Evolutionary conservation across 352 stramenopile species (phyloP).

Genomic region (Nothophytophthora sp.): DNA sequence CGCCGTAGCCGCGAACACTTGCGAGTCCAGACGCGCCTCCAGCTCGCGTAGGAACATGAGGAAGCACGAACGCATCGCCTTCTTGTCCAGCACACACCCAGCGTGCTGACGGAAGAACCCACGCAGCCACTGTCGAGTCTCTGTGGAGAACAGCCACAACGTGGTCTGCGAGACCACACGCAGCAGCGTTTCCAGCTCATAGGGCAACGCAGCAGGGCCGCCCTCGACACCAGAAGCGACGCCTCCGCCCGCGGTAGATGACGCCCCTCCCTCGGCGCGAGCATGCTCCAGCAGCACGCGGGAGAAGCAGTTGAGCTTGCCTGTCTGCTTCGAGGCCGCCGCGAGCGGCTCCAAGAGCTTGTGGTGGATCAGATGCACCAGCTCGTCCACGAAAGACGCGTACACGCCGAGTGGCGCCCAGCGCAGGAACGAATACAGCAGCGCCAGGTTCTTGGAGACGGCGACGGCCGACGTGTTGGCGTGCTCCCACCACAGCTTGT

Average conservation of each 20-base stretch:
- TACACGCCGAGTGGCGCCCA: slow-evolving; percentile 55
- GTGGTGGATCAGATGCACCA: slow-evolving; percentile 42
- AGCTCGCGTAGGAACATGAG: slow-evolving; percentile 40
- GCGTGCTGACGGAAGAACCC: slow-evolving; percentile 46
- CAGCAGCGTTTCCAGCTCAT: slow-evolving; percentile 43
- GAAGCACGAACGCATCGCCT: slow-evolving; percentile 43
- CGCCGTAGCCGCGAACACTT: slow-evolving; percentile 43
- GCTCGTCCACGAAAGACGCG: slow-evolving; percentile 44
- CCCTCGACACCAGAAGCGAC: not conserved
- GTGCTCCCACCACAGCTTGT: slow-evolving; percentile 61
- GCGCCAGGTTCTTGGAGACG: slow-evolving; percentile 62
- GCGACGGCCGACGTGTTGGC: slow-evolving; percentile 34
- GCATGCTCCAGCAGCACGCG: slow-evolving; percentile 44
- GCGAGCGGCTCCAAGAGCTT: slow-evolving; percentile 32
- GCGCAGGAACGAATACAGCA: slow-evolving; percentile 46
- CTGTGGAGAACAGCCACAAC: slow-evolving; percentile 54
- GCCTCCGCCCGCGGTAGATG: not conserved
- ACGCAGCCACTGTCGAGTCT: slow-evolving; percentile 43
- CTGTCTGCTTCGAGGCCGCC: slow-evolving; percentile 2
- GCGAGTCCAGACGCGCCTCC: slow-evolving; percentile 43
- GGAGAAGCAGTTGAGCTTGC: slow-evolving; percentile 52
- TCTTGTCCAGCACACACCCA: slow-evolving; percentile 38
- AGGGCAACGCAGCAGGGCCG: slow-evolving; percentile 7
- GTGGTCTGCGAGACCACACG: slow-evolving; percentile 35
- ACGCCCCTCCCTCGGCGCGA: slow-evolving; percentile 5